These are phyloP conservation scores for Aspergillus funiculosus DNA, from an alignment of 495 filamentous ascomycete genomes.

Conservation along the genomic window DNA sequence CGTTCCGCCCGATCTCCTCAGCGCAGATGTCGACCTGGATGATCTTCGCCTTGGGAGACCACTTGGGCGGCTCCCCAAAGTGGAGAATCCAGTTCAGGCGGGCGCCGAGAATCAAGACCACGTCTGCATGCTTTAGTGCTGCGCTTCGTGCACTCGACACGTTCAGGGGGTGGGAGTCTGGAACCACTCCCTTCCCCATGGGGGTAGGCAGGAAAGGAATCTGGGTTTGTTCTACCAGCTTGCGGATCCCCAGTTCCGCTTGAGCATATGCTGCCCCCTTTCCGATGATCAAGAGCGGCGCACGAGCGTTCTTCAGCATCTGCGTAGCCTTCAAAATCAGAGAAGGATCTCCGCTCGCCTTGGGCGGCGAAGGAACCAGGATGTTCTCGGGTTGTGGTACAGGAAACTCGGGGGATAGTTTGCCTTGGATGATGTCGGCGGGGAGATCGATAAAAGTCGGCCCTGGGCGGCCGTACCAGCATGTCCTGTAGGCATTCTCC, in stretches of 20 bases:
- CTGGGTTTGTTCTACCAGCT: slow-evolving; percentile 45
- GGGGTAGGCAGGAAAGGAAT: slow-evolving; percentile 59
- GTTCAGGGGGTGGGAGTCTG: slow-evolving; percentile 53
- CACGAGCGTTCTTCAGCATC: slow-evolving; percentile 45
- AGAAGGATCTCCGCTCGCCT: slow-evolving; percentile 36
- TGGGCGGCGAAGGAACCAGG: slow-evolving; percentile 36
- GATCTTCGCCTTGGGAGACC: slow-evolving; percentile 47
- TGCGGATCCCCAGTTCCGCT: slow-evolving; percentile 43
- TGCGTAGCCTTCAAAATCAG: slow-evolving; percentile 42
- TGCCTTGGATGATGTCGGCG: slow-evolving; percentile 55
- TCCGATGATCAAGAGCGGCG: slow-evolving; percentile 54
- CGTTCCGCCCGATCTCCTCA: slow-evolving; percentile 51
- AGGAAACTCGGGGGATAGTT: slow-evolving; percentile 12
- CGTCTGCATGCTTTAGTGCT: slow-evolving; percentile 52
- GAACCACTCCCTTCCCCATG: slow-evolving; percentile 59
- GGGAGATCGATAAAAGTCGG: slow-evolving; percentile 56
- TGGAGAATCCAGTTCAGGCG: slow-evolving; percentile 62
- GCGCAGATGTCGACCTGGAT: slow-evolving; percentile 57
- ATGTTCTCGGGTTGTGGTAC: slow-evolving; percentile 17
- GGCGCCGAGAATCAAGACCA: slow-evolving; percentile 55
- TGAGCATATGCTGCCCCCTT: slow-evolving; percentile 58
- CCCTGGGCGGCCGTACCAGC: slow-evolving; percentile 55
- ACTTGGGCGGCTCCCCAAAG: slow-evolving; percentile 56
- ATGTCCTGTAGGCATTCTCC: slow-evolving; percentile 48
- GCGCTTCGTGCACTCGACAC: slow-evolving; percentile 52